Conservation (phyloP, 2,329 filamentous ascomycete species). For the Onygenales sp. region DNA sequence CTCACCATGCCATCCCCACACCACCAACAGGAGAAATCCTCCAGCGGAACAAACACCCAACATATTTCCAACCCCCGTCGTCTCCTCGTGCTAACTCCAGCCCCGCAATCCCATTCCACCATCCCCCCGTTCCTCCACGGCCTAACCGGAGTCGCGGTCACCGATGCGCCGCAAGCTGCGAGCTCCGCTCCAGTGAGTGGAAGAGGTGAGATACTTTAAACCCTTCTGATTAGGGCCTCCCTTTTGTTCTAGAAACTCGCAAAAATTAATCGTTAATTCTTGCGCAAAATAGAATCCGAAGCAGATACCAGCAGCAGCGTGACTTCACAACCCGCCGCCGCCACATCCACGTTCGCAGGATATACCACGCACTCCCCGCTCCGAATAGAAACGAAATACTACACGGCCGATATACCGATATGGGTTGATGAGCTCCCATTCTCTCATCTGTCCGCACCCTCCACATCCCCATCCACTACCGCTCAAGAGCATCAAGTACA, state of each 20-base stretch:
- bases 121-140: conserved; percentile 29
- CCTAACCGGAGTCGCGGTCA: conserved; percentile 25
- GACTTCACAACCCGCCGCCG: conserved; percentile 3
- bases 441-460: neutral
- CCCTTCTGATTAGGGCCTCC: neutral
- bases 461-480: neutral
- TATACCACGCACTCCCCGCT: conserved; percentile 38
- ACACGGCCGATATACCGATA: conserved; percentile 33
- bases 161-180: conserved; percentile 12
- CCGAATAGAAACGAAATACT: conserved; percentile 34
- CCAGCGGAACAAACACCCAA: conserved; percentile 7
- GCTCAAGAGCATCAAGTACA: neutral
- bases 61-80: conserved; percentile 31
- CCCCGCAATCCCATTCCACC: conserved; percentile 23
- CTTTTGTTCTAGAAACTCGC: too few relatives aligned
- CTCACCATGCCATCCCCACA: neutral
- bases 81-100: conserved; percentile 32
- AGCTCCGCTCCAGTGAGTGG: neutral
- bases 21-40: conserved; percentile 5
- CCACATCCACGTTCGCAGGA: conserved; percentile 30
- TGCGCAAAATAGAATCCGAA: neutral
- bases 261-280: too few relatives aligned
- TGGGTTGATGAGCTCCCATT: conserved; percentile 39
- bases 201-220: neutral
- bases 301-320: neutral